phyloP scores from a whole-genome alignment of 176 grass and related monocot species.

The Ensete glaucum region DNA sequence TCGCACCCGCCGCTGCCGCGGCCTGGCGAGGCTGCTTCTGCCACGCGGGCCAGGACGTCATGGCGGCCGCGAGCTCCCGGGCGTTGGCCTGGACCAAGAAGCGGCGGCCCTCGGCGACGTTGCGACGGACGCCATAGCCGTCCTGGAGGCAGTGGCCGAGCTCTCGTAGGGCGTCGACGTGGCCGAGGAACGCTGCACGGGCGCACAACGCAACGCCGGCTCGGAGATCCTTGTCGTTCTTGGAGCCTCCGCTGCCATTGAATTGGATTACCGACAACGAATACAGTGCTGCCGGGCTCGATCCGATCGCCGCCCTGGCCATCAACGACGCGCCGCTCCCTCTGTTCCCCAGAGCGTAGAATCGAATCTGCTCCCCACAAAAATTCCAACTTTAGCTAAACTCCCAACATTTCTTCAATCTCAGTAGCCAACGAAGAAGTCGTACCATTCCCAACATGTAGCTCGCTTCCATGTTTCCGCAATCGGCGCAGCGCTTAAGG shows the following conservation, averaged over 20 bases:
- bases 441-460: conserved; percentile 71
- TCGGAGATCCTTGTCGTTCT: conserved; percentile 42
- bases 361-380: conserved; percentile 30
- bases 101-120: conserved; percentile 29
- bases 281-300: conserved; percentile 45
- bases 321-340: conserved; percentile 31
- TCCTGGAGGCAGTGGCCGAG: conserved; percentile 75
- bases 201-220: conserved; percentile 48
- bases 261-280: conserved; percentile 58
- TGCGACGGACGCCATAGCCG: conserved; percentile 48
- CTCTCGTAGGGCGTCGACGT: conserved; percentile 59
- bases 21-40: not conserved
- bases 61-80: conserved; percentile 15
- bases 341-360: conserved; percentile 48
- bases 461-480: conserved; percentile 55
- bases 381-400: not conserved
- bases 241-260: conserved; percentile 57
- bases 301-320: conserved; percentile 35
- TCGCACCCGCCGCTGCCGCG: not conserved
- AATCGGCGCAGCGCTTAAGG: conserved; percentile 43
- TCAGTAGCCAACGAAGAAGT: not conserved
- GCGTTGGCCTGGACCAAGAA: conserved; percentile 54
- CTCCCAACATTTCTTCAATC: not conserved
- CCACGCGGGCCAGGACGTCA: not conserved
- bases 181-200: conserved; percentile 45